These are phyloP conservation scores for Aspergillus baeticus DNA, from an alignment of 495 filamentous ascomycete genomes.

Conservation along the genomic window DNA sequence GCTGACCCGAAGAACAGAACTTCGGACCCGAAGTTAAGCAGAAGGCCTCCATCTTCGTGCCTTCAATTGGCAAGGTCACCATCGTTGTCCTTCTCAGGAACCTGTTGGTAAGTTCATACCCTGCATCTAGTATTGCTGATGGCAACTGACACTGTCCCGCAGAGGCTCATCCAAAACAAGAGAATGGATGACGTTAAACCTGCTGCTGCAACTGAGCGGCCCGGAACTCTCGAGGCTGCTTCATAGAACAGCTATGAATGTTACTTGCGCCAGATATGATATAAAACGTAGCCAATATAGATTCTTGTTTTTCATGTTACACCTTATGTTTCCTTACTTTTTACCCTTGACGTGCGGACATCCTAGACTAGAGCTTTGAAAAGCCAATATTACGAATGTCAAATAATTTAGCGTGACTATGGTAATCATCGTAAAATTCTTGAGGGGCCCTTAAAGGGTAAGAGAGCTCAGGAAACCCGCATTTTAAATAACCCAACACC, in stretches of 20 bases:
- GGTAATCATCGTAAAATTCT: neutral
- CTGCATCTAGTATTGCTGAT: neutral
- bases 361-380: constrained; percentile 7
- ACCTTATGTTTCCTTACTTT: constrained; percentile 2
- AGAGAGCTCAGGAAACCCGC: no score
- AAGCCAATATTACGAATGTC: neutral
- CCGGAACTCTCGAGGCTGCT: constrained; percentile 41
- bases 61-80: constrained; percentile 95
- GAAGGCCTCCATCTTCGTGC: constrained; percentile 94
- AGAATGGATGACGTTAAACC: constrained; percentile 45
- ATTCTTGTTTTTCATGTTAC: constrained; percentile 1
- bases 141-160: constrained; percentile 7
- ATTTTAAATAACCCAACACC: constrained; percentile 8
- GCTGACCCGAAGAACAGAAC: constrained; percentile 52
- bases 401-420: neutral
- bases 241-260: constrained; percentile 17
- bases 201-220: constrained; percentile 43
- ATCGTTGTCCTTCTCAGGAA: constrained; percentile 90
- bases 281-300: constrained; percentile 14
- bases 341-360: neutral
- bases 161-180: constrained; percentile 54
- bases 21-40: constrained; percentile 86
- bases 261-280: constrained; percentile 14
- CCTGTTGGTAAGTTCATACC: constrained; percentile 64
- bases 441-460: no score